Base-by-base conservation (phyloP, 2,329 filamentous ascomycete genomes). In the Penicillium sp. region DNA sequence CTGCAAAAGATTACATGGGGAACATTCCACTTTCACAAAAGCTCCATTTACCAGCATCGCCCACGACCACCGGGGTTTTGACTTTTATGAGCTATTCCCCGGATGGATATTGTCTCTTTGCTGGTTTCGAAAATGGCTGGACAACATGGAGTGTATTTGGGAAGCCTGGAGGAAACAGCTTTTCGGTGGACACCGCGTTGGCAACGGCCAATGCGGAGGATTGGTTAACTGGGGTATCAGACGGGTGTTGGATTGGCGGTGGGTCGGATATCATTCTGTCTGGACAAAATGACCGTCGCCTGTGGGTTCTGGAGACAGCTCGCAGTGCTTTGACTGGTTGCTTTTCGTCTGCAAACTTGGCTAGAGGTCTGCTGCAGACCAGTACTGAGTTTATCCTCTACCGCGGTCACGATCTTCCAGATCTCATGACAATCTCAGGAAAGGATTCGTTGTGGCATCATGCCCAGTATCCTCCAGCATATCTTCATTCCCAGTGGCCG, bases 71-170 rank as follows among this genome's bases (percentile, higher is more conserved):
- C 1, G 94, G 94, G 0, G 74, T 77, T 13, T 77, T 97, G 50
- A 91, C 85, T 2, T 89, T 87, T 31, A 75, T 99, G 63, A 86
- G 78, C 59, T 99, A 96, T 77, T 97, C 94, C 1, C 92, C 93
- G 0, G 94, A 99, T 72, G 94, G 94, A 19, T 97, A 97, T 73
- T 96, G 92, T 72, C 82, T 99, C 9, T 97, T 99, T 74, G 92
- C 89, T 43, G 94, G 93, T 1, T 97, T 93, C 69, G 88, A 94
- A 67, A 87, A 88, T 57, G 95, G 94, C 0, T 99, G 94, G 94
- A 89, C 90, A 5, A 93, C 87, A 46, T 99, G 93, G 93, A 97
- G 93, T 72, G 94, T 97, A 38, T 99, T 96, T 74, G 94, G 94
- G 34, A 97, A 96, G 73, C 83, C 88, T 2, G 88, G 92, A 15